These are phyloP conservation scores for Rubus idaeus DNA, from an alignment of 306 rosid genomes.

Conservation along the genomic window DNA sequence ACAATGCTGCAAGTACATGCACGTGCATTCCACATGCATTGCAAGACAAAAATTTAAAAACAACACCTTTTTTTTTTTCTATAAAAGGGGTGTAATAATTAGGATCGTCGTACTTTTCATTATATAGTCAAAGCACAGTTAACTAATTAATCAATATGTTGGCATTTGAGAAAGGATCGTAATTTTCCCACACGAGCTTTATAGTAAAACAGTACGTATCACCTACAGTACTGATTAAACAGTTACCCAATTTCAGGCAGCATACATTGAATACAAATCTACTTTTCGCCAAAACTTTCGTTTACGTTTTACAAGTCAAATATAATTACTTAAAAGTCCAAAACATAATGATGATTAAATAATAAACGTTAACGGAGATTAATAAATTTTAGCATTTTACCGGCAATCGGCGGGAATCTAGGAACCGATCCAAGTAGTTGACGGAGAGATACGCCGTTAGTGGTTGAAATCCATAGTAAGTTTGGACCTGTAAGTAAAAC, in stretches of 20 bases:
- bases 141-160: not conserved
- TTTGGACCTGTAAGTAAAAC: conserved; percentile 61
- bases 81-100: conserved; percentile 11
- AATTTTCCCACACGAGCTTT: not conserved
- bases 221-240: not conserved
- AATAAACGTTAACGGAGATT: not conserved
- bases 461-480: conserved; percentile 72
- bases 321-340: conserved; percentile 28
- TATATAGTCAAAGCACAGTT: conserved; percentile 21
- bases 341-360: not conserved
- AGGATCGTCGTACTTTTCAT: conserved; percentile 21
- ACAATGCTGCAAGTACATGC: not conserved
- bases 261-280: conserved; percentile 1
- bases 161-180: not conserved
- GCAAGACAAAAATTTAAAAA: not conserved
- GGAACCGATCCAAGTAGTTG: conserved; percentile 91
- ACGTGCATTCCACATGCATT: conserved; percentile 12
- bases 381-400: conserved; percentile 63
- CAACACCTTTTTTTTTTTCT: not conserved
- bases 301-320: conserved; percentile 46
- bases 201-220: conserved; percentile 9
- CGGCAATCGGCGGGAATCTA: conserved; percentile 78
- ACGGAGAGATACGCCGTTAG: conserved; percentile 92
- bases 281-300: not conserved
- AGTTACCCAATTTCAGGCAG: not conserved